Evolutionary conservation across 176 grass and related monocot species (phyloP), one percentile per base, ranked within the genome.

Genomic region (Luzula sylvatica): DNA sequence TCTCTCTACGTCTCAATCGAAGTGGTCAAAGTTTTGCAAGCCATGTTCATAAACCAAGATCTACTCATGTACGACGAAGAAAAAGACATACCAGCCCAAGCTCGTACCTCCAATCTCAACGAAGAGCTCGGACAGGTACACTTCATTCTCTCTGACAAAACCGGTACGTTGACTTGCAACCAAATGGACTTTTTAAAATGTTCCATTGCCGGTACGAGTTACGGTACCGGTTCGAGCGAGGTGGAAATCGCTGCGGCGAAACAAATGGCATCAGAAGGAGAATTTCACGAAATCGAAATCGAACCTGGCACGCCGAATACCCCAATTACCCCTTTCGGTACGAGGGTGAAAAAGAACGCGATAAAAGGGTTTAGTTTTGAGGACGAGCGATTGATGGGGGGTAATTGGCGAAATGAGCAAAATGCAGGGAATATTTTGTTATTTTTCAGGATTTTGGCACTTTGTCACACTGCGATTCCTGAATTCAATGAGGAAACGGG

Each of bases 181-280:
- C 92, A 98, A 68, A 98, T 98, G 85, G 86, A 98, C 40, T 98
- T 98, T 60, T 83, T 98, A 51, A 98, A 90, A 50, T 90, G 85
- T 73, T 98, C 92, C 23, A 83, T 98, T 61, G 86, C 81, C 29
- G 92, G 86, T 42, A 52, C 83, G 54, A 74, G 85, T 42, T 98
- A 98, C 61, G 92, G 92, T n/a, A 65, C 79, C 59, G 65, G 78
- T 26, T 83, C 92, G 1, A 90, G 78, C 56, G 92, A 98, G 74
- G 92, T 90, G 70, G 92, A 98, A 82, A 38, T 79, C 46, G 92
- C 86, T 60, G 86, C 92, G 42, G 78, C 58, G 29, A 90, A 90
- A 72, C 92, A 98, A 60, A 86, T 90, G 71, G 86, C 74, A 0
- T 79, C 85, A 69, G 61, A 74, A 73, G 65, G 41, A 63, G 56